Conservation (phyloP, 176 grass and related monocot species). For the Saccharum officinarum region DNA sequence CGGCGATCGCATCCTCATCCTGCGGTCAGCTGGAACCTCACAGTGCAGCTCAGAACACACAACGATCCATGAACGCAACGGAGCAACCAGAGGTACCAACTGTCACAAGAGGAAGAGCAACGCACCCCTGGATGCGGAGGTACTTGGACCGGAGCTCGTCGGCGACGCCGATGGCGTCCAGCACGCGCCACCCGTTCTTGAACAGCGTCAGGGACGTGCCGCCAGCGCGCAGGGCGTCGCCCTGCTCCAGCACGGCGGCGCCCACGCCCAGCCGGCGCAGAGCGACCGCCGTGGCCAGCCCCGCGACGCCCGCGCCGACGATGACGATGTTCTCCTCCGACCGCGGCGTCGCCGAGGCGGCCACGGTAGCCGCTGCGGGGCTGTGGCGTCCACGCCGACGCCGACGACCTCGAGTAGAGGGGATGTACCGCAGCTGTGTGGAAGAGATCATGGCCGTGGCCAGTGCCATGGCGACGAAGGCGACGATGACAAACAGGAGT, state of each 20-base stretch:
- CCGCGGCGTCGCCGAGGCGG: not conserved
- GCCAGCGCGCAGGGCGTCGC: constrained; percentile 62
- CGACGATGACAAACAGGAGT: constrained; percentile 2
- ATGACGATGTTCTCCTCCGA: constrained; percentile 54
- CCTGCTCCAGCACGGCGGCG: constrained; percentile 78
- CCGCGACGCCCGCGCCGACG: constrained; percentile 87
- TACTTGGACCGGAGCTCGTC: constrained; percentile 82
- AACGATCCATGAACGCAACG: not conserved
- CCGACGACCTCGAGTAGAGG: not conserved
- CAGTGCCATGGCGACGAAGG: constrained; percentile 29
- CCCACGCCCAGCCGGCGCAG: constrained; percentile 69
- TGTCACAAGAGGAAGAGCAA: no score
- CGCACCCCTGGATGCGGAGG: constrained; percentile 76
- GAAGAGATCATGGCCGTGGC: not conserved
- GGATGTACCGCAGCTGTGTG: not conserved
- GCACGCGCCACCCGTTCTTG: constrained; percentile 92
- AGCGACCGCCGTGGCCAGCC: constrained; percentile 68
- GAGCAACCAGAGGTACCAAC: no score
- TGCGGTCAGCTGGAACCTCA: constrained; percentile 63
- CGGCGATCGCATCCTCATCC: constrained; percentile 79
- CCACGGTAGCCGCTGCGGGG: not conserved
- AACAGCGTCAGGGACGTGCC: constrained; percentile 92
- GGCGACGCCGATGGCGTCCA: constrained; percentile 77
- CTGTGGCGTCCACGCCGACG: not conserved
- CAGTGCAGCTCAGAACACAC: constrained; percentile 41